Percentiles rank a stretch among this genome's conserved stretches.
These are phyloP conservation scores for Leccinellum luteum DNA, from an alignment of 768 basidiomycete genomes.

Conservation along the genomic window DNA sequence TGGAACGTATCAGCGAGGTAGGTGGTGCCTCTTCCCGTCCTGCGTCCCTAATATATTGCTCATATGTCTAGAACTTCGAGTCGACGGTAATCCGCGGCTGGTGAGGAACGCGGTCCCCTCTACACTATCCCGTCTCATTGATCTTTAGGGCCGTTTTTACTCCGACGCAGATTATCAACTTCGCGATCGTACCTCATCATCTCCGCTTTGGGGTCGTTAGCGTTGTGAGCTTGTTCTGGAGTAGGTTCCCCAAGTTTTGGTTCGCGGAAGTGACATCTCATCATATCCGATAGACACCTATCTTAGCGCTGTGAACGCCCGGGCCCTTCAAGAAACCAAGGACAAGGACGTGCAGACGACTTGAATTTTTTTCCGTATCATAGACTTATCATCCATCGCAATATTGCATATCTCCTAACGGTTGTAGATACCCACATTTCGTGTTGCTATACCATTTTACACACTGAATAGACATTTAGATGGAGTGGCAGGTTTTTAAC, in stretches of 20 bases:
- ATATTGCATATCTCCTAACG: conserved; percentile 13
- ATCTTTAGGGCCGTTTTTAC: conserved; percentile 62
- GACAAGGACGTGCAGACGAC: not conserved
- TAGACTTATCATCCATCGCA: not conserved
- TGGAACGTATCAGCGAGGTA: conserved; percentile 42
- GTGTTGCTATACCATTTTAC: conserved; percentile 8
- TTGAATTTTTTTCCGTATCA: conserved; percentile 3
- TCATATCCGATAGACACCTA: conserved; percentile 48
- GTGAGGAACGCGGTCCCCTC: conserved; percentile 32
- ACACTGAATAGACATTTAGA: not conserved
- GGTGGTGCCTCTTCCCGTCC: not conserved
- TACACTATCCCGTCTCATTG: not conserved
- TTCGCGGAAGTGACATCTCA: not conserved
- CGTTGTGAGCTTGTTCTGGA: conserved; percentile 81
- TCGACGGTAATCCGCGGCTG: conserved; percentile 78
- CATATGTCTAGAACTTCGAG: conserved; percentile 54
- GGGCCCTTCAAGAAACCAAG: conserved; percentile 3
- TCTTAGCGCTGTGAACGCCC: conserved; percentile 55
- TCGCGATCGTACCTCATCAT: conserved; percentile 72
- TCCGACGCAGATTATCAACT: conserved; percentile 79
- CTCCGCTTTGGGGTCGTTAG: conserved; percentile 72
- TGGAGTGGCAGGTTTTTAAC: not conserved
- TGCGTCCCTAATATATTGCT: not conserved
- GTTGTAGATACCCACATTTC: conserved; percentile 4
- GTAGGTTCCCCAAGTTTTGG: conserved; percentile 41